phyloP scores from a whole-genome alignment of 768 basidiomycete genomes.

The Roridomyces roridus region DNA sequence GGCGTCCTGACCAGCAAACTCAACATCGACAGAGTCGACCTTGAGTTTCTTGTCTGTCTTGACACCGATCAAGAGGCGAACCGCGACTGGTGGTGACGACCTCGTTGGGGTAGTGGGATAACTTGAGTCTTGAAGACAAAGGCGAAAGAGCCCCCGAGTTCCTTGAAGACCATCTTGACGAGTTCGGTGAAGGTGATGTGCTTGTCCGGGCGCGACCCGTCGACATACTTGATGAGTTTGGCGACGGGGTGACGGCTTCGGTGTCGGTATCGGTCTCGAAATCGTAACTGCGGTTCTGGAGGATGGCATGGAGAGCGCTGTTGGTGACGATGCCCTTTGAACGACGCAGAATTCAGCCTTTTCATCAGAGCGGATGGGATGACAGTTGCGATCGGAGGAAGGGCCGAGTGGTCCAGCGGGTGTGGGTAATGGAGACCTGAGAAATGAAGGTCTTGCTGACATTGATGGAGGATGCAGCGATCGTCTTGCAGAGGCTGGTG shows the following conservation, averaged over 20 bases:
- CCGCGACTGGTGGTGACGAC: conserved; percentile 96
- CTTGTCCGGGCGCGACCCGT: conserved; percentile 90
- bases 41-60: conserved; percentile 99
- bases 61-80: conserved; percentile 97
- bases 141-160: conserved; percentile 99
- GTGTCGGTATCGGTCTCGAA: conserved; percentile 98
- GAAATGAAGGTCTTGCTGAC: conserved; percentile 78
- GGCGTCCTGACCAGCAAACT: conserved; percentile 80
- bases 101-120: conserved; percentile 92
- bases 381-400: conserved; percentile 89
- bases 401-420: conserved; percentile 99
- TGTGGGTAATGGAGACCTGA: conserved; percentile 97
- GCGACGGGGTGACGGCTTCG: conserved; percentile 94
- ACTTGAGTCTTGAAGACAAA: conserved; percentile 99
- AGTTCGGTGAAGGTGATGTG: conserved; percentile 87
- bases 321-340: conserved; percentile 99
- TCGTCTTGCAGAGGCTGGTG: conserved; percentile 87
- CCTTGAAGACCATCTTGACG: conserved; percentile 94
- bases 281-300: conserved; percentile 94
- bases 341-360: conserved; percentile 88
- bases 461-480: conserved; percentile 72
- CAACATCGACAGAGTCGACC: conserved; percentile 99
- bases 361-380: conserved; percentile 88
- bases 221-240: conserved; percentile 96
- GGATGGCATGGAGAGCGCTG: conserved; percentile 81